These are phyloP conservation scores for Botrytis galanthina DNA, from an alignment of 2,329 filamentous ascomycete species.

Conservation along the genomic window DNA sequence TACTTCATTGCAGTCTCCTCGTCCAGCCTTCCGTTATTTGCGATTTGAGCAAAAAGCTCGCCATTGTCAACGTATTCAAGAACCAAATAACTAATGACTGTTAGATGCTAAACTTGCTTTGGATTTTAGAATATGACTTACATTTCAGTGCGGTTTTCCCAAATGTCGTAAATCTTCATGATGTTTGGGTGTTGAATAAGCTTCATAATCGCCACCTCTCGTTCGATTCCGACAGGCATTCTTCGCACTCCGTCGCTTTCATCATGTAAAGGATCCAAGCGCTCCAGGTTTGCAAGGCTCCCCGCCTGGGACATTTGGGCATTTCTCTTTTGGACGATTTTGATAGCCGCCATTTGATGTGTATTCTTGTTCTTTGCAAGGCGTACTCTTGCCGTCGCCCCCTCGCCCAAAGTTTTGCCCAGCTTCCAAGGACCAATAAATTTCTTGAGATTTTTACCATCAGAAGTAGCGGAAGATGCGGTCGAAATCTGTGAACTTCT, in stretches of 20 bases:
- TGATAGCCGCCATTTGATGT: constrained; percentile 82
- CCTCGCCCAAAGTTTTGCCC: constrained; percentile 83
- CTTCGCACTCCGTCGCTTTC: constrained; percentile 60
- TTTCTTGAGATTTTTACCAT: constrained; percentile 50
- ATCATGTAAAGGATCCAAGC: constrained; percentile 60
- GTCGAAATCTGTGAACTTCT: constrained; percentile 44
- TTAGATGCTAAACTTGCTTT: constrained; percentile 29
- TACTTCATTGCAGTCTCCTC: constrained; percentile 81
- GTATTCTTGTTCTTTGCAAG: constrained; percentile 78
- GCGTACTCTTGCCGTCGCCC: constrained; percentile 84
- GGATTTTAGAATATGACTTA: constrained; percentile 47
- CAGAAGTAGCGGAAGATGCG: constrained; percentile 40
- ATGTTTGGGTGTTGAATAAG: constrained; percentile 93
- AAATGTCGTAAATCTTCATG: constrained; percentile 91
- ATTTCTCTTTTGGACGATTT: constrained; percentile 85
- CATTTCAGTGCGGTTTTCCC: constrained; percentile 96
- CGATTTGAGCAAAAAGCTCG: constrained; percentile 75
- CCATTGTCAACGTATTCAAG: constrained; percentile 85
- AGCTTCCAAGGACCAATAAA: constrained; percentile 93
- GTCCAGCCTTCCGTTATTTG: constrained; percentile 65
- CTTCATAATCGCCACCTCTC: constrained; percentile 96
- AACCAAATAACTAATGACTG: constrained; percentile 73
- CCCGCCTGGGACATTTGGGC: constrained; percentile 80
- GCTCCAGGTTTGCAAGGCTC: constrained; percentile 79
- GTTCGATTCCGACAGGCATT: constrained; percentile 85